Percentiles rank a stretch among this genome's conserved stretches.
Conservation (phyloP, 371 early-diverging fungal species). For the Choanephora cucurbitarum region DNA sequence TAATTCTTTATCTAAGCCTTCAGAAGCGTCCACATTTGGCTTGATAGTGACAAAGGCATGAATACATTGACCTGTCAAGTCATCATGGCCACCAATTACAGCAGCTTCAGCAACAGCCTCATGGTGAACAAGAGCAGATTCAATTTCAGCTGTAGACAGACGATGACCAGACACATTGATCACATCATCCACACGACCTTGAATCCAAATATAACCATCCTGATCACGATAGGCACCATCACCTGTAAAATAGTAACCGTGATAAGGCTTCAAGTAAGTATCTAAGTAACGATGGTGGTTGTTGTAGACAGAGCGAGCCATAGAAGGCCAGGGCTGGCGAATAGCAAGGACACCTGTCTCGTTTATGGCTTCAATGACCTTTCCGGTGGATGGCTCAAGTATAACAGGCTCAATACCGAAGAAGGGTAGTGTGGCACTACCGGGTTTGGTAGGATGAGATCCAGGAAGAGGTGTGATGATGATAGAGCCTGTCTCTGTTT, state of each 20-base stretch:
- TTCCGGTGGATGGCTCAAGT: constrained; percentile 79
- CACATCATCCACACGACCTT: constrained; percentile 95
- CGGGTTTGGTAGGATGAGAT: constrained; percentile 85
- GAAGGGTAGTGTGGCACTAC: constrained; percentile 94
- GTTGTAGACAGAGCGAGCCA: constrained; percentile 91
- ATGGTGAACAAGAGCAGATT: constrained; percentile 82
- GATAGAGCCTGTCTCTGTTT: constrained; percentile 95
- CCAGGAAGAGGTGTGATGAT: constrained; percentile 91
- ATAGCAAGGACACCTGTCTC: constrained; percentile 91
- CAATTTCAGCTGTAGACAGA: constrained; percentile 94
- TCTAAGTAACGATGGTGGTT: constrained; percentile 88
- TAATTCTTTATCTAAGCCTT: constrained; percentile 63
- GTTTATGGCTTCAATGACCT: constrained; percentile 68
- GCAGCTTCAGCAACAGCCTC: constrained; percentile 92
- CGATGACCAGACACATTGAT: constrained; percentile 98
- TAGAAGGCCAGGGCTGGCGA: constrained; percentile 90
- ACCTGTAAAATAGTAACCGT: constrained; percentile 87
- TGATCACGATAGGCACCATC: constrained; percentile 87
- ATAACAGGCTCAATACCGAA: constrained; percentile 94
- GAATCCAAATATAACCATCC: constrained; percentile 95
- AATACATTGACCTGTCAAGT: constrained; percentile 88
- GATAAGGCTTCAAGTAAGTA: constrained; percentile 87
- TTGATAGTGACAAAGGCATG: constrained; percentile 75
- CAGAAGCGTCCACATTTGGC: constrained; percentile 49
- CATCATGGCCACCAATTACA: constrained; percentile 90